Base-by-base conservation (phyloP, 805 yeast species). In the Pichia nakasei region DNA sequence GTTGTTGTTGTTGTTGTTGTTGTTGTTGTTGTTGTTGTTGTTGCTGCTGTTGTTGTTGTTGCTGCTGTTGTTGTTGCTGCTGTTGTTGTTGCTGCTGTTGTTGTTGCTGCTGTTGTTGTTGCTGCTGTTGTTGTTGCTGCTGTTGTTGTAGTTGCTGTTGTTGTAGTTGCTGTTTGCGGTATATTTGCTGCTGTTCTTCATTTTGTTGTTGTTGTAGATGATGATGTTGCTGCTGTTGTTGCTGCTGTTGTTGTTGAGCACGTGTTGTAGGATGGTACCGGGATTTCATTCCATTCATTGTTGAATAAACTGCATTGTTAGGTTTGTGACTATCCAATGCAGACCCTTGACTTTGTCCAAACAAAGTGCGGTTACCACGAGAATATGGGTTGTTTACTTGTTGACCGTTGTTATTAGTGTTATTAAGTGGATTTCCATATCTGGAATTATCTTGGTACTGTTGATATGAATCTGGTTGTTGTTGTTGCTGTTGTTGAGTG, bases 261-360 rank as follows among this genome's bases (percentile, higher is more conserved):
- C 64, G 46, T 1, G 64, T 59, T 4, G 61, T 58, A 2, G 64
- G 64, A 20, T 55, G 59, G 22, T 42, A 45, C 13, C 49, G 51
- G 22, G 47, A 22, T 21, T 38, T 35, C 15, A 39, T 7, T 12
- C 45, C 43, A 40, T 27, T 33, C 31, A 42, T 32, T 15, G 32
- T 7, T 2, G 32, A 29, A 29, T 29, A n/a, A 9, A 8, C 17
- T 29, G 32, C 12, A 3, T n/a, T 29, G 9, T 32, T 4, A 6
- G 20, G 20, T 9, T 7, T 32, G 11, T 32, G 9, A 29, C 33
- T n/a, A 17, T 22, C 20, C 5, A n/a, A 3, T 5, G 9, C 18
- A 24, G 21, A 4, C 8, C 8, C n/a, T 38, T 32, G 22, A 21
- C 11, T 6, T n/a, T 44, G 38, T 12, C 47, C 47, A 41, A 45